A percentile compares a stretch with the other conserved stretches of the same genome.
phyloP scores from a whole-genome alignment of 768 basidiomycete genomes.

The Crucibulum laeve region DNA sequence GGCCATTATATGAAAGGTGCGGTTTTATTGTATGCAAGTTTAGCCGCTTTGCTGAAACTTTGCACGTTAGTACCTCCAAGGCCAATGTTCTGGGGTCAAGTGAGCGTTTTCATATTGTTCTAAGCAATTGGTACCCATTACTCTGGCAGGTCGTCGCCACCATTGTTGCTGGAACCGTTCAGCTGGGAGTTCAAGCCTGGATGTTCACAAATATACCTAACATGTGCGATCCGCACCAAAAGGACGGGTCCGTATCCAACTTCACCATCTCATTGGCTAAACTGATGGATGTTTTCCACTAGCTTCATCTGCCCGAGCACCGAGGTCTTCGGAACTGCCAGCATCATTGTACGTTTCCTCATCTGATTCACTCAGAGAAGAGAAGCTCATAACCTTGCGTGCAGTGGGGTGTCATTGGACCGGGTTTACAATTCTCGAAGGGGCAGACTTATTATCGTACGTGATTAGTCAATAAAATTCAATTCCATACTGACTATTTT shows the following conservation, averaged over 20 bases:
- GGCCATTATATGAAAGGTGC: conserved; percentile 73
- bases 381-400: neutral
- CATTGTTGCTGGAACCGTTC: conserved; percentile 57
- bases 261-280: neutral
- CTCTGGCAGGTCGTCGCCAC: conserved; percentile 48
- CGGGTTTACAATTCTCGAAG: conserved; percentile 46
- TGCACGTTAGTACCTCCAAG: conserved; percentile 51
- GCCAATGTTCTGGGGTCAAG: conserved; percentile 44
- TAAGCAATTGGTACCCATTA: conserved; percentile 6
- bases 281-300: neutral
- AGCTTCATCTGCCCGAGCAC: conserved; percentile 50
- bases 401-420: conserved; percentile 57
- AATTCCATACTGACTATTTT: neutral
- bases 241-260: conserved; percentile 28
- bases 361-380: neutral
- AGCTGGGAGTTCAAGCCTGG: conserved; percentile 61
- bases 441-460: conserved; percentile 53
- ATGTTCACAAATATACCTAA: conserved; percentile 54
- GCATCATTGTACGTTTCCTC: conserved; percentile 45
- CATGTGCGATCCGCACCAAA: conserved; percentile 42
- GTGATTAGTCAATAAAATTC: conserved; percentile 3
- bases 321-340: conserved; percentile 51
- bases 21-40: conserved; percentile 10
- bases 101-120: neutral
- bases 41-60: conserved; percentile 3